phyloP scores from a whole-genome alignment of 2,329 filamentous ascomycete genomes.

The Pleoardoris graminearum region DNA sequence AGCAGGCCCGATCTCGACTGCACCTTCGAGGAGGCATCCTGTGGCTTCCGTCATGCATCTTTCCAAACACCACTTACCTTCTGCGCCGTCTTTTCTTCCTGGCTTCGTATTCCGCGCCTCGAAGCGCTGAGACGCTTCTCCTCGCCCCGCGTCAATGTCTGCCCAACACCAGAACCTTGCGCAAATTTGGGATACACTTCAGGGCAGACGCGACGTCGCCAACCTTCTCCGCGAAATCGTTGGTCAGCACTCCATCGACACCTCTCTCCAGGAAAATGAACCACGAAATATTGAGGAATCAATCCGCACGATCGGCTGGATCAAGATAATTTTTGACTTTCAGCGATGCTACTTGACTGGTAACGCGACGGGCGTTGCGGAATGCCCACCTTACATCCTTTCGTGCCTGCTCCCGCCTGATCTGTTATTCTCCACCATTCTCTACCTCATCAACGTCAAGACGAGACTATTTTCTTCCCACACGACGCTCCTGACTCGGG shows the following conservation, averaged over 20 bases:
- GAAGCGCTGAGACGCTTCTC: slow-evolving; percentile 13
- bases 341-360: slow-evolving; percentile 42
- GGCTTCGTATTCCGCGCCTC: slow-evolving; percentile 18
- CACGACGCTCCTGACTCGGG: slow-evolving; percentile 27
- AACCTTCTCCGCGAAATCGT: slow-evolving; percentile 43
- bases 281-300: slow-evolving; percentile 27
- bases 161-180: slow-evolving; percentile 37
- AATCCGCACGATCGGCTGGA: slow-evolving; percentile 39
- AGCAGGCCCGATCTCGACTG: slow-evolving; percentile 15
- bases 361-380: slow-evolving; percentile 24
- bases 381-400: slow-evolving; percentile 35
- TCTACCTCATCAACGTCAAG: slow-evolving; percentile 42
- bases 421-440: slow-evolving; percentile 38
- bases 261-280: slow-evolving; percentile 30
- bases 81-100: slow-evolving; percentile 15
- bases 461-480: slow-evolving; percentile 34
- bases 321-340: slow-evolving; percentile 43
- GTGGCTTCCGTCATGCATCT: slow-evolving; percentile 22
- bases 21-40: slow-evolving; percentile 13
- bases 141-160: slow-evolving; percentile 25
- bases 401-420: slow-evolving; percentile 39
- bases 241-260: slow-evolving; percentile 39
- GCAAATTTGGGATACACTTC: slow-evolving; percentile 42
- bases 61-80: slow-evolving; percentile 13
- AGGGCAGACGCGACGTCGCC: slow-evolving; percentile 39